Base-by-base conservation (phyloP, 2,329 filamentous ascomycete species). In the Proliferodiscus dingleyae region DNA sequence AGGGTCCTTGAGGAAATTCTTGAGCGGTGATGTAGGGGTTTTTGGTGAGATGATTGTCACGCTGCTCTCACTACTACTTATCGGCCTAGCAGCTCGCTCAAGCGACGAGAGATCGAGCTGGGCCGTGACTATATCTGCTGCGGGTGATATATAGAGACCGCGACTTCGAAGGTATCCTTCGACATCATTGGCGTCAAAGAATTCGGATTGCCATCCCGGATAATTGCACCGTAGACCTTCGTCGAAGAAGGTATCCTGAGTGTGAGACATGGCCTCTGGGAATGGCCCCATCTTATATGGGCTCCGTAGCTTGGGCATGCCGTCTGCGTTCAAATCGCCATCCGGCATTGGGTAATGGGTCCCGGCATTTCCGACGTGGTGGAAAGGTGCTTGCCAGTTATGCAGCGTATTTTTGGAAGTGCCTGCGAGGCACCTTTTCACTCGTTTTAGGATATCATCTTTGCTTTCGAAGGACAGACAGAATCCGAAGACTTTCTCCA, bases 101-200 rank as follows among this genome's bases (percentile, higher is more conserved):
- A 58, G 43, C 3, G 44, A 30, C 5, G 49, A 50, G 3, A 55
- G 33, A 38, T 77, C 71, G 18, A 85, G 64, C 39, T 84, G 73
- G 7, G 76, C 75, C 38, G 77, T 74, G 1, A 85, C 70, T 44
- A 77, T 81, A 15, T 85, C 81, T 8, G 75, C 71, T 8, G 71
- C 68, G 0, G 76, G 73, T 8, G 83, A 76, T 41, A 89, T 80
- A 37, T 70, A 62, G 23, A 89, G 76, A 4, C 81, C 81, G 23
- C 77, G 75, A 40, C 77, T 72, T 32, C 74, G 74, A 2, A 94
- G 68, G 60, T 89, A 93, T 10, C 77, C 72, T 63, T 93, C 85
- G 0, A 89, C 81, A 61, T 93, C 88, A 48, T 87, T 76, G 0
- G 81, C 69, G 59, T 93, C 87, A 55, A 85, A 87, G 71, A 87